Conservation (phyloP, 345 rosid species). For the Carallia pectinifolia region DNA sequence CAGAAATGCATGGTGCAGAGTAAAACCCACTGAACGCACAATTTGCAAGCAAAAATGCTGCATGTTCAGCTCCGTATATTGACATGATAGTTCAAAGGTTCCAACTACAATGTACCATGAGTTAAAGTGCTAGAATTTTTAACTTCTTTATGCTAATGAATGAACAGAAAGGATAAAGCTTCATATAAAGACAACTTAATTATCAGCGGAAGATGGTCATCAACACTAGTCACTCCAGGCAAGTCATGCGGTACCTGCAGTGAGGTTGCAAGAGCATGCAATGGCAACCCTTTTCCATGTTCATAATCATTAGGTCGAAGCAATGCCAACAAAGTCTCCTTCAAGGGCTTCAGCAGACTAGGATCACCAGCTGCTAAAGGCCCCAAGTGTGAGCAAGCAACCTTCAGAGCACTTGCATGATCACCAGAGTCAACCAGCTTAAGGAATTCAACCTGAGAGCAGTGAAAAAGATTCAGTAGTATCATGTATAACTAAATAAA, state of each 20-base stretch:
- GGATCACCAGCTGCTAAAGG: conserved; percentile 77
- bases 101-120: too few species aligned
- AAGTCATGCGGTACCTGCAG: conserved; percentile 54
- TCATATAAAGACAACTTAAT: too few species aligned
- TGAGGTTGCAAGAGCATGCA: conserved; percentile 71
- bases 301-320: conserved; percentile 61
- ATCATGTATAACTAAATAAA: not conserved
- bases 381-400: conserved; percentile 87
- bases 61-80: too few species aligned
- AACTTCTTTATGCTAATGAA: too few species aligned
- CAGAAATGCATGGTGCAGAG: not conserved
- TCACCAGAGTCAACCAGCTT: conserved; percentile 73
- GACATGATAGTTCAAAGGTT: too few species aligned
- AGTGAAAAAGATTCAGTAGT: not conserved
- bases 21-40: too few species aligned
- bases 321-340: conserved; percentile 77
- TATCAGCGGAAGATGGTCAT: too few species aligned
- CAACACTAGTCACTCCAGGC: too few species aligned
- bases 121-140: too few species aligned
- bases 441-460: conserved; percentile 76
- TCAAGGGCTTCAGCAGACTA: conserved; percentile 66
- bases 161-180: too few species aligned
- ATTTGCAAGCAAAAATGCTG: too few species aligned
- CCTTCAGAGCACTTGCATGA: conserved; percentile 70
- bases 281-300: conserved; percentile 59